Evolutionary conservation across 768 basidiomycete species (phyloP), one percentile per base, ranked within the genome.

Genomic region (Podaxis rugospora): DNA sequence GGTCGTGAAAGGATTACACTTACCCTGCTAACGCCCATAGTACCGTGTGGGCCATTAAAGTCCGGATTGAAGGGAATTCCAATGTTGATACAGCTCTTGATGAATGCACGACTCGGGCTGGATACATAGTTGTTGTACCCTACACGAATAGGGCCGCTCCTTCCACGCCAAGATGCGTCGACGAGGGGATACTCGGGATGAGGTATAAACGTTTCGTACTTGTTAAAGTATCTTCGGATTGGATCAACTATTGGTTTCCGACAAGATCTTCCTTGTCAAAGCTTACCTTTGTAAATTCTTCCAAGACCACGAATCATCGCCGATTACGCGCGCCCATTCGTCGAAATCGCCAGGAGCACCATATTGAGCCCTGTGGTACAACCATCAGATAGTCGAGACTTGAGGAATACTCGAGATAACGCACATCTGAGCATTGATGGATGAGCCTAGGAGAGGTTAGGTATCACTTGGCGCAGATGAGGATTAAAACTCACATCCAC

Each of bases 281-380:
- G 7, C 74, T 39, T 63, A 84, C 88, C 71, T 67, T 59, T 76
- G 72, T 63, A 90, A 77, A 36, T 82, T 78, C 40, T 78, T 70
- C 77, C 81, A 85, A 16, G 79, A 71, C 89, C 89, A 90, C 2
- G 77, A 74, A 5, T 80, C 72, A 42, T 87, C 83, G 5, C 80
- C 83, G 13, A 75, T 74, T 25, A 83, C 78, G 2, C 69, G 66
- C 0, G 81, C 84, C 81, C 86, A 89, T 68, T 89, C 82, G 63
- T 89, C 83, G 57, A 83, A 89, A 66, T 90, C 89, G 1, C 81
- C 80, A 2, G 89, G 87, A 28, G 85, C 77, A 21, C 86, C 86
- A 28, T 81, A 83, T 14, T 90, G 89, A 46, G 81, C 83, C 83
- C 82, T 80, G 55, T 28, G 21, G 40, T 28, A 9, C 32, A 28